Evolutionary conservation across 2,329 filamentous ascomycete genomes (phyloP), one percentile per base, ranked within the genome.

Genomic region (Colletotrichum nymphaeae): DNA sequence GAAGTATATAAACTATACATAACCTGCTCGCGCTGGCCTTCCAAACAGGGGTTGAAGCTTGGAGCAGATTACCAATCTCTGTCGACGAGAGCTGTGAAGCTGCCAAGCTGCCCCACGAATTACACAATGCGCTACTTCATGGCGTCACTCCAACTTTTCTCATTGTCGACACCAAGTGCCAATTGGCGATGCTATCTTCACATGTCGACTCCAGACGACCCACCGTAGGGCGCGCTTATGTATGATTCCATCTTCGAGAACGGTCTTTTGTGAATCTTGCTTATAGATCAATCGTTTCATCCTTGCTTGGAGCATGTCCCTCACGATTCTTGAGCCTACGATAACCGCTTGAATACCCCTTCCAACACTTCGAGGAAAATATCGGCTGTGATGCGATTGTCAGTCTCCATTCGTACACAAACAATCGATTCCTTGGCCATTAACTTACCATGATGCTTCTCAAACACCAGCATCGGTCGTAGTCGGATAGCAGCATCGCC

Each of bases 41-140:
- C 59, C 67, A 64, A 58, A 65, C 52, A 49, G n/a, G n/a, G 26
- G 30, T 56, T 24, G 26, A 30, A 24, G 6, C 42, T 35, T n/a
- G 32, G 22, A 9, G 24, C 26, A 19, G 59, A 65, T 69, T 58
- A 69, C 60, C 52, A 65, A 65, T 70, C 28, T 35, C 19, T 24
- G 12, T 30, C n/a, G 28, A 22, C 53, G 5, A 7, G 12, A 35
- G 46, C 19, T 35, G 5, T 14, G 6, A 19, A 24, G 28, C 7
- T 37, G 30, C 30, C 63, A 19, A 24, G 28, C 12, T 37, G 30
- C 30, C 63, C 55, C 22, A 35, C 22, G 60, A 35, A 58, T 69
- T 65, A 37, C 42, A 58, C 53, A 56, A 65, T 65, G 22, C 67
- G 42, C 62, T 49, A 14, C 7, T 28, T 53, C 35, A 69, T 69